Evolutionary conservation across 2,329 filamentous ascomycete genomes (phyloP).

Genomic region (Alternaria triticina): DNA sequence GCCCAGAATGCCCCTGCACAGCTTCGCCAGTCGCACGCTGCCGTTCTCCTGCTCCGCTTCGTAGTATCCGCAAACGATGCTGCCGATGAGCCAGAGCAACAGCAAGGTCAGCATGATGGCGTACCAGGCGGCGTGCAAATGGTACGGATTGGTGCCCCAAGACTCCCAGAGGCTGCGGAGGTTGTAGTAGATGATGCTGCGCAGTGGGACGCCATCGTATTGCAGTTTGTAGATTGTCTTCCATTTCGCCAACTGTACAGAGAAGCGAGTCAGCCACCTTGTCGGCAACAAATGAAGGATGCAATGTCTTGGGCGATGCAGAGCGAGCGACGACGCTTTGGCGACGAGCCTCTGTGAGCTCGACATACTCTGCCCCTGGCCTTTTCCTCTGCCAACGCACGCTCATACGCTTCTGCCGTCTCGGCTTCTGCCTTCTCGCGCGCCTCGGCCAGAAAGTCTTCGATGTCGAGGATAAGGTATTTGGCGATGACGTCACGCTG

Average conservation of each 20-base stretch:
- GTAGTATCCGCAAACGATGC: conserved; percentile 4
- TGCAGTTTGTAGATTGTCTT: neutral
- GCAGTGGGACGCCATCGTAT: conserved; percentile 6
- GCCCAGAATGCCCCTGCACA: conserved; percentile 11
- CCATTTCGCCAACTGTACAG: neutral
- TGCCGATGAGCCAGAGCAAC: conserved; percentile 8
- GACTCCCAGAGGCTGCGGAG: conserved; percentile 1
- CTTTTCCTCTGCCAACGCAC: neutral
- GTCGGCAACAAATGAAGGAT: neutral
- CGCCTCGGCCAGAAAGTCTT: conserved; percentile 2
- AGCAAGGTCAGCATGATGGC: conserved; percentile 7
- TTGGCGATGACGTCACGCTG: conserved; percentile 4
- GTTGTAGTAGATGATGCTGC: conserved; percentile 2
- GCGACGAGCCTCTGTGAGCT: neutral
- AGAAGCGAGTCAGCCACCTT: neutral
- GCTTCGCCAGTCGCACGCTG: neutral
- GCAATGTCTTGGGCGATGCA: neutral
- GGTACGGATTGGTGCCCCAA: conserved; percentile 13
- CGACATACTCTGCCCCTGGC: neutral
- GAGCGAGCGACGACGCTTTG: neutral
- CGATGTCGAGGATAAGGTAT: conserved; percentile 11
- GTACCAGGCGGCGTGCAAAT: conserved; percentile 8
- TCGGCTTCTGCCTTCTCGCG: neutral
- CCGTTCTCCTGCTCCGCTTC: neutral
- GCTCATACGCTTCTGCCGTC: neutral